Evolutionary conservation across 2,329 filamentous ascomycete genomes (phyloP).

Genomic region (Cladophialophora yegresii): DNA sequence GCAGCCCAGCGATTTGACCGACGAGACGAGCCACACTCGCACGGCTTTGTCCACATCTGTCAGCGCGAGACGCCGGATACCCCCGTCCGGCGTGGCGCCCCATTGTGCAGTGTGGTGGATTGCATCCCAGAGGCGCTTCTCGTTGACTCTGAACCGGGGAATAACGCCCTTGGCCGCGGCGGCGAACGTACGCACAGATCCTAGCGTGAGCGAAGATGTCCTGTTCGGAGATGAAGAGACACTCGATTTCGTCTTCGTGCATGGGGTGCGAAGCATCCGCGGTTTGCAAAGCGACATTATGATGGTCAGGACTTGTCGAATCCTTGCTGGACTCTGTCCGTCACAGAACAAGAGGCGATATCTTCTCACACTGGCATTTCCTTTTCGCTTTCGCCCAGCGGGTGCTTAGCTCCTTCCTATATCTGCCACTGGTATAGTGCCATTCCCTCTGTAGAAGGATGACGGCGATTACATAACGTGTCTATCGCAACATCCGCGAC

Average conservation of each 20-base stretch:
- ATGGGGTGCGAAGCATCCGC: not conserved
- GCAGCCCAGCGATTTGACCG: slow-evolving; percentile 65
- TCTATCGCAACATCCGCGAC: not conserved
- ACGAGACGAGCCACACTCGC: slow-evolving; percentile 73
- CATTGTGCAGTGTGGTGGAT: slow-evolving; percentile 18
- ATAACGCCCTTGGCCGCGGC: not conserved
- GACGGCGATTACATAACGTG: not conserved
- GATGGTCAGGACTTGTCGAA: not conserved
- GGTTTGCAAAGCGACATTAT: not conserved
- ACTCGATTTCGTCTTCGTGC: not conserved
- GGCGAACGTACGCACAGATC: slow-evolving; percentile 2
- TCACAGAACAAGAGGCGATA: not conserved
- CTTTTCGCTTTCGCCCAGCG: not conserved
- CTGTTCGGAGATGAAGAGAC: not conserved
- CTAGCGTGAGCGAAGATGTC: not conserved
- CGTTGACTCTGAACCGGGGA: slow-evolving; percentile 15
- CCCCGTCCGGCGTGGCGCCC: slow-evolving; percentile 19
- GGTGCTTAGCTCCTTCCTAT: not conserved
- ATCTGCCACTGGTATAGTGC: not conserved
- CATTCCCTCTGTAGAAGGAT: not conserved
- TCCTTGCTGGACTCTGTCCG: not conserved
- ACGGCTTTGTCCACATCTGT: slow-evolving; percentile 70
- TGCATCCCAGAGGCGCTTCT: slow-evolving; percentile 15
- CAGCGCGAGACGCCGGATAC: slow-evolving; percentile 63
- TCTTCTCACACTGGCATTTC: not conserved